A percentile compares a stretch with the other conserved stretches of the same genome.
Evolutionary conservation across 208 protist species (phyloP).

Genomic region (Vickermania spadyakhi): DNA sequence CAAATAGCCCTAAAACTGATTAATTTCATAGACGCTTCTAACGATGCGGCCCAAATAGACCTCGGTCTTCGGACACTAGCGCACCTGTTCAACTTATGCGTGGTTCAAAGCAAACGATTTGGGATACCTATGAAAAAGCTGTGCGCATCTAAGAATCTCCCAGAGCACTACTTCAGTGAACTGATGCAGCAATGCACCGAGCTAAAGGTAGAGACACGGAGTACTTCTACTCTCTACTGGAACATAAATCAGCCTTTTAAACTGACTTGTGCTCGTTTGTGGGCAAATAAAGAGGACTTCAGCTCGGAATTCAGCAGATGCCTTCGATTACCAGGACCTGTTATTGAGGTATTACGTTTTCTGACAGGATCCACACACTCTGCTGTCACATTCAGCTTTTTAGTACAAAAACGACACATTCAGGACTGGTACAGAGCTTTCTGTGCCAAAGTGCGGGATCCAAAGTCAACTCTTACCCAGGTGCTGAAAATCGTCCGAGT

Average conservation of each 20-base stretch:
- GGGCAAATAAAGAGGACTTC: conserved; percentile 65
- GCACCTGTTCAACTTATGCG: neutral
- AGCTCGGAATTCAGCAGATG: conserved; percentile 62
- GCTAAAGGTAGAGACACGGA: neutral
- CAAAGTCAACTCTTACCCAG: conserved; percentile 70
- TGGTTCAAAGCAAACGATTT: conserved; percentile 17
- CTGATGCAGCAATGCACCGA: conserved; percentile 23
- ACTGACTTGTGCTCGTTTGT: conserved; percentile 62
- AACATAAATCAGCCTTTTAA: conserved; percentile 62
- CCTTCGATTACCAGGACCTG: conserved; percentile 25
- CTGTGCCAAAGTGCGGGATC: conserved; percentile 66
- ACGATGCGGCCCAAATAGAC: conserved; percentile 70
- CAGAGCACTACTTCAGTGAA: conserved; percentile 38
- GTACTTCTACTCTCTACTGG: conserved; percentile 14
- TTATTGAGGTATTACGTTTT: conserved; percentile 45
- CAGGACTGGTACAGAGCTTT: conserved; percentile 62
- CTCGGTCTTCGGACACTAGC: conserved; percentile 29
- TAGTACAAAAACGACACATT: conserved; percentile 23
- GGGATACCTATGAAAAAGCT: conserved; percentile 37
- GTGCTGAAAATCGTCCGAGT: conserved; percentile 75
- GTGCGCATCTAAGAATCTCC: neutral
- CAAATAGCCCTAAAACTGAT: conserved; percentile 83
- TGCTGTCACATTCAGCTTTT: conserved; percentile 60
- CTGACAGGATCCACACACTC: neutral
- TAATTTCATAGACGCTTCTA: conserved; percentile 79